Evolutionary conservation across 2,329 filamentous ascomycete genomes (phyloP).

Genomic region (Phaeosphaeria sp.): DNA sequence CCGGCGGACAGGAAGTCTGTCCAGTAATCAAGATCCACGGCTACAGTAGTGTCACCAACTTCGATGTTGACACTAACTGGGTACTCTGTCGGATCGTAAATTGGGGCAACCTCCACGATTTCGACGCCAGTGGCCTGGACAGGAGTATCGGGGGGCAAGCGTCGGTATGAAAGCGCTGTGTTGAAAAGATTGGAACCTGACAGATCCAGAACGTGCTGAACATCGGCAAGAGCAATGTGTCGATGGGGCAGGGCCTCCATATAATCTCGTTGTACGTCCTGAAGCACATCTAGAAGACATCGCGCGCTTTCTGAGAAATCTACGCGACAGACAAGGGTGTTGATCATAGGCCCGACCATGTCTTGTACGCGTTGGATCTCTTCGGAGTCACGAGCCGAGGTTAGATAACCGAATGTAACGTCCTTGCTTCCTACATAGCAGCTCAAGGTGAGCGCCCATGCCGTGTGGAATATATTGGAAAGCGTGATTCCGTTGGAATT

Average conservation of each 20-base stretch:
- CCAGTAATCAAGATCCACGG: slow-evolving; percentile 45
- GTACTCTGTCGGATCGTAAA: slow-evolving; percentile 57
- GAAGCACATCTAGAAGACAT: slow-evolving; percentile 48
- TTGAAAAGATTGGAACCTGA: slow-evolving; percentile 53
- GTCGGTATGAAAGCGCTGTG: slow-evolving; percentile 57
- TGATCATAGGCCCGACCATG: slow-evolving; percentile 57
- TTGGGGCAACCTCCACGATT: slow-evolving; percentile 46
- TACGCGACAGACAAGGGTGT: slow-evolving; percentile 55
- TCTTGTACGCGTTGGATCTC: slow-evolving; percentile 49
- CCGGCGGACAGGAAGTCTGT: slow-evolving; percentile 40
- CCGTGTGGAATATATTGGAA: slow-evolving; percentile 54
- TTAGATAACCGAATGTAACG: slow-evolving; percentile 56
- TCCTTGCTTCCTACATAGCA: slow-evolving; percentile 46
- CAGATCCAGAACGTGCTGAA: slow-evolving; percentile 52
- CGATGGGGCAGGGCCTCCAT: slow-evolving; percentile 54
- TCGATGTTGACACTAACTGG: slow-evolving; percentile 58
- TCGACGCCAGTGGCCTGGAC: slow-evolving; percentile 36
- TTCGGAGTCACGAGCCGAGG: slow-evolving; percentile 49
- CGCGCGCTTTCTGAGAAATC: slow-evolving; percentile 39
- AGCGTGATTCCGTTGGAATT: slow-evolving; percentile 55
- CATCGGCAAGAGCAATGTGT: slow-evolving; percentile 54
- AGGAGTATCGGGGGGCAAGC: slow-evolving; percentile 43
- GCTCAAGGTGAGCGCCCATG: slow-evolving; percentile 50
- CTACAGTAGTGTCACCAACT: slow-evolving; percentile 47
- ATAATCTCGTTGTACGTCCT: slow-evolving; percentile 55